Conservation (phyloP, 768 basidiomycete species). For the Pleurotus tuoliensis region DNA sequence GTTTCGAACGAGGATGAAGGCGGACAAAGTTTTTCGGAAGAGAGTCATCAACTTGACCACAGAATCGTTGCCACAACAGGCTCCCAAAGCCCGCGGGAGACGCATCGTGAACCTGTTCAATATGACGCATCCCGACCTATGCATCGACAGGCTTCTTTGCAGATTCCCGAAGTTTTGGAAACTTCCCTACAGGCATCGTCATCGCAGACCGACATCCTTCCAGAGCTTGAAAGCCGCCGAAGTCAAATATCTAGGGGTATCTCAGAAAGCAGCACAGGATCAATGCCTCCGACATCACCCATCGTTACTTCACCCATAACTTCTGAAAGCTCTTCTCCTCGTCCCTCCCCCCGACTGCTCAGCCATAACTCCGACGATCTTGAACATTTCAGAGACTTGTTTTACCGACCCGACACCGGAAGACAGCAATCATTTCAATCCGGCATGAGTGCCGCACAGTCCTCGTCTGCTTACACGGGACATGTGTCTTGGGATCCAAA, state of each 20-base stretch:
- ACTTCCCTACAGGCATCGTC: neutral
- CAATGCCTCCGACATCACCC: constrained; percentile 11
- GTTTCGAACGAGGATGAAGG: constrained; percentile 1
- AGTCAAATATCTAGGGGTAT: constrained; percentile 1
- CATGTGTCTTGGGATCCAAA: constrained; percentile 29
- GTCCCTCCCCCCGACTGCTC: constrained; percentile 48
- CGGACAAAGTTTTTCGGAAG: neutral
- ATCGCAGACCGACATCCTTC: constrained; percentile 6
- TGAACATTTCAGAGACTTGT: constrained; percentile 71
- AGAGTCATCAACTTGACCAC: neutral
- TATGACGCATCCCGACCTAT: constrained; percentile 31
- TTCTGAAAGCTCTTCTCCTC: constrained; percentile 32
- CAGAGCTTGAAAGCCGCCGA: constrained; percentile 4
- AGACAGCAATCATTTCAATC: constrained; percentile 11
- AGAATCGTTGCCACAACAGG: neutral
- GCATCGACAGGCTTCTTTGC: constrained; percentile 16
- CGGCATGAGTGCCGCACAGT: constrained; percentile 19
- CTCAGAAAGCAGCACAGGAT: constrained; percentile 8
- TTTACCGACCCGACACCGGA: constrained; percentile 49
- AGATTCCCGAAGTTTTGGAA: constrained; percentile 7
- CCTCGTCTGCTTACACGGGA: constrained; percentile 21
- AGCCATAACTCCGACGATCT: constrained; percentile 59
- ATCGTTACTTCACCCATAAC: constrained; percentile 11
- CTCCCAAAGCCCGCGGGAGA: constrained; percentile 1
- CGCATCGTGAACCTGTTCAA: constrained; percentile 28